These are phyloP conservation scores for Taphrina populina DNA, from an alignment of 1,139 yeast genomes.

Conservation along the genomic window DNA sequence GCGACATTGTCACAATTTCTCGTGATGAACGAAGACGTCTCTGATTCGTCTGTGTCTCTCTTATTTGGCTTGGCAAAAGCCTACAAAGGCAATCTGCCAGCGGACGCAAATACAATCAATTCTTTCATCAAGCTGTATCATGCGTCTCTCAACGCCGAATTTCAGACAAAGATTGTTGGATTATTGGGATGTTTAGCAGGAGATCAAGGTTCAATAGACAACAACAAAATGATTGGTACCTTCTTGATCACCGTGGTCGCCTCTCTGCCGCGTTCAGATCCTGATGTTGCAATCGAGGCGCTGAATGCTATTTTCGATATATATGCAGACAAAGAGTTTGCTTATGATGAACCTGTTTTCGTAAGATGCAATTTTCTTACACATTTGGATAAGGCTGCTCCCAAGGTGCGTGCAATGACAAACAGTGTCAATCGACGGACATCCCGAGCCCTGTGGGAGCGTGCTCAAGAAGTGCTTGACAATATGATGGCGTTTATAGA, in stretches of 20 bases:
- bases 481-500: constrained; percentile 73
- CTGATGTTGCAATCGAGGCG: constrained; percentile 56
- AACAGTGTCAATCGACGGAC: constrained; percentile 70
- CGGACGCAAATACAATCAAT: constrained; percentile 39
- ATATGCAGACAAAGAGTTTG: constrained; percentile 69
- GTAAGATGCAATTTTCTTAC: constrained; percentile 56
- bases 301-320: constrained; percentile 70
- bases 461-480: constrained; percentile 64
- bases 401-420: constrained; percentile 54
- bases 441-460: constrained; percentile 57
- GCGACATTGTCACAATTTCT: constrained; percentile 1
- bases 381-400: constrained; percentile 51
- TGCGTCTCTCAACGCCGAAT: constrained; percentile 39
- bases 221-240: constrained; percentile 53
- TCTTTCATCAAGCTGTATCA: constrained; percentile 34
- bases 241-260: constrained; percentile 49
- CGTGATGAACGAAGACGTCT: constrained; percentile 9
- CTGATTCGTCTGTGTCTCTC: constrained; percentile 49
- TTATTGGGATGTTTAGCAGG: constrained; percentile 60
- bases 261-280: constrained; percentile 42
- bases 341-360: constrained; percentile 68
- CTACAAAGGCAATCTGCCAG: constrained; percentile 46
- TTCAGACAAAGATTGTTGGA: constrained; percentile 46
- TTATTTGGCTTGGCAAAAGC: constrained; percentile 62
- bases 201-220: constrained; percentile 50